phyloP scores from a whole-genome alignment of 1,139 yeast species.

The Komagataea norvegica region DNA sequence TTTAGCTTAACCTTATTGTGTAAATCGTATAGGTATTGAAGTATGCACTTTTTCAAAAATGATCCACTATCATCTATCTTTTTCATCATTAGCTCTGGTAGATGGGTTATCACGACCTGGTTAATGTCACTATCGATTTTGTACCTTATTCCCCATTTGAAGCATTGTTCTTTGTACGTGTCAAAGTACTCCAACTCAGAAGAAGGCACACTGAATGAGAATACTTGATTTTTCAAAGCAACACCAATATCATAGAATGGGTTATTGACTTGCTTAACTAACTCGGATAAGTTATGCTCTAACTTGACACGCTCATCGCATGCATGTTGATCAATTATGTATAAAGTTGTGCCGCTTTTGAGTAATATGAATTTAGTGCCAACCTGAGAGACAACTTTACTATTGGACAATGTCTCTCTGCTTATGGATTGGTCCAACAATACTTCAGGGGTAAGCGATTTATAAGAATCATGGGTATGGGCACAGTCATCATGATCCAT shows the following conservation, averaged over 20 bases:
- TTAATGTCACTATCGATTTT: conserved; percentile 2
- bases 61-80: conserved; percentile 29
- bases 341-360: conserved; percentile 52
- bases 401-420: conserved; percentile 19
- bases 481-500: not conserved
- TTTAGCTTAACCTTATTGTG: conserved; percentile 21
- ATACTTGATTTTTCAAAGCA: conserved; percentile 2
- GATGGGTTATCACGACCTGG: conserved; percentile 30
- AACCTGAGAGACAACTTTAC: conserved; percentile 45
- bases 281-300: conserved; percentile 46
- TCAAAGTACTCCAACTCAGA: conserved; percentile 33
- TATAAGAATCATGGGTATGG: no score
- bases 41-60: conserved; percentile 33
- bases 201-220: conserved; percentile 20
- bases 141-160: conserved; percentile 43
- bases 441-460: no score
- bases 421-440: conserved; percentile 13
- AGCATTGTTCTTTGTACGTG: conserved; percentile 32
- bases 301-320: conserved; percentile 92
- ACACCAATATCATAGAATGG: conserved; percentile 18
- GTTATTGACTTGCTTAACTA: conserved; percentile 22
- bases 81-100: conserved; percentile 38
- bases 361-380: conserved; percentile 65
- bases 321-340: conserved; percentile 94
- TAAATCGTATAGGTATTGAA: conserved; percentile 43